Evolutionary conservation across 345 rosid genomes (phyloP), one percentile per base, ranked within the genome.

Genomic region (Theobroma cacao): DNA sequence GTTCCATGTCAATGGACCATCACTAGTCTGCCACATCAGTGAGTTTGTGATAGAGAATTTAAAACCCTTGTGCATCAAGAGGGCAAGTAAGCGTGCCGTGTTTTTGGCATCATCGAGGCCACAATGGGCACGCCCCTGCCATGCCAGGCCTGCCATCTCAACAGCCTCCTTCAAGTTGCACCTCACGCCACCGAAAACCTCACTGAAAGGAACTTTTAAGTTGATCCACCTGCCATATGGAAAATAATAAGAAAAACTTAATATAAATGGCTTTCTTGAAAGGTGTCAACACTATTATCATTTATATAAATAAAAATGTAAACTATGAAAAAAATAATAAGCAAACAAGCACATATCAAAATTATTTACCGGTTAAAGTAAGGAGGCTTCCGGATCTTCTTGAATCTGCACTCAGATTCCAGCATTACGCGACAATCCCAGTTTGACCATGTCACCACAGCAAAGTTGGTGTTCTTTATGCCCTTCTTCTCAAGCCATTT

Each of bases 391-490:
- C 88, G 72, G 36, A 88, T 86, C 78, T 80, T 86, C 82, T 88
- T 88, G 43, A 85, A 82, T 5, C 85, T 88, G 78, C 91, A 88
- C 83, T 88, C 89, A 24, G 88, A 88, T 77, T 88, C 91, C 84
- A 88, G 80, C 89, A 88, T 86, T 34, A 85, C 88, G 17, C 87
- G 83, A 41, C 89, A 88, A 77, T 88, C 89, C 91, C 91, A 88
- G 77, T 88, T 84, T 47, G 89, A 86, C 89, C 89, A 86, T 1
- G 91, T 88, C 68, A 88, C 91, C 24, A 88, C 83, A 59, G 88
- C 88, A 61, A 88, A 88, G 80, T 80, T 88, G 40, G 88, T 83
- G 63, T 86, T 80, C 59, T 88, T 86, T 38, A 88, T 83, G 20
- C 89, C 91, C 77, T 80, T 88, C 77, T 83, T 81, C 68, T 88